Evolutionary conservation across 1,284 basidiomycete species (phyloP).

Genomic region (Trichosporon ovoides): DNA sequence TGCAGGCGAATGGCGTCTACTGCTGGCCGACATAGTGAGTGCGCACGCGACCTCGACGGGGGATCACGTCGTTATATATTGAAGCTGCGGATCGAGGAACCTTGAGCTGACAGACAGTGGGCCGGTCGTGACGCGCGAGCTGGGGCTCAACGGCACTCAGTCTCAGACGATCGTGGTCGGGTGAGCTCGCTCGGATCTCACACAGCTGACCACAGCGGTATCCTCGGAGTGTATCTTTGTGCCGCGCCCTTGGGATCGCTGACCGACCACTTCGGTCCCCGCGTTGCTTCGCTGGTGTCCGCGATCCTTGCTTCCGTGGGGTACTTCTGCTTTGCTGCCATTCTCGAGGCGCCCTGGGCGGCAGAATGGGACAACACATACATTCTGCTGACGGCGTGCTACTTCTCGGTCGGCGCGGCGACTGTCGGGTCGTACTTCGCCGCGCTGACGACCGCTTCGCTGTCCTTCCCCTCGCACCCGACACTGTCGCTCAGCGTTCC

Average conservation of each 20-base stretch:
- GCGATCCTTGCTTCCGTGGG: constrained; percentile 37
- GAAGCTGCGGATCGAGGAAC: background rate
- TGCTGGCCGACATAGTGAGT: constrained; percentile 48
- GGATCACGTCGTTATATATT: background rate
- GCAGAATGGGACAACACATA: constrained; percentile 19
- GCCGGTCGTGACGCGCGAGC: constrained; percentile 35
- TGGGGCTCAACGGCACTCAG: constrained; percentile 37
- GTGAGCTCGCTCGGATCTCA: constrained; percentile 23
- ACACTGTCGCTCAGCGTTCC: constrained; percentile 47
- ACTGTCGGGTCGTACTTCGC: constrained; percentile 49
- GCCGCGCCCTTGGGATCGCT: constrained; percentile 46
- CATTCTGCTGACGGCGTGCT: constrained; percentile 35
- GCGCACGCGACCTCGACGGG: background rate
- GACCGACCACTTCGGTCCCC: constrained; percentile 44
- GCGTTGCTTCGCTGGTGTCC: constrained; percentile 41
- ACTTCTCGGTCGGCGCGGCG: constrained; percentile 45
- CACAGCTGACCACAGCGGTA: constrained; percentile 31
- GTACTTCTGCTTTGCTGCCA: constrained; percentile 40
- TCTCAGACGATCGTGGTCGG: constrained; percentile 47
- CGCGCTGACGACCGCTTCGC: constrained; percentile 42
- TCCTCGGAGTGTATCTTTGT: constrained; percentile 47
- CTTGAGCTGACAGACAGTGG: constrained; percentile 29
- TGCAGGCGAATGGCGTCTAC: constrained; percentile 50
- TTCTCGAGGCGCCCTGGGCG: constrained; percentile 22
- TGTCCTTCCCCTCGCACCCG: constrained; percentile 46